A percentile compares a stretch with the other conserved stretches of the same genome.
Evolutionary conservation across 208 protist genomes (phyloP).

Genomic region (Trypanosoma platydactyli): DNA sequence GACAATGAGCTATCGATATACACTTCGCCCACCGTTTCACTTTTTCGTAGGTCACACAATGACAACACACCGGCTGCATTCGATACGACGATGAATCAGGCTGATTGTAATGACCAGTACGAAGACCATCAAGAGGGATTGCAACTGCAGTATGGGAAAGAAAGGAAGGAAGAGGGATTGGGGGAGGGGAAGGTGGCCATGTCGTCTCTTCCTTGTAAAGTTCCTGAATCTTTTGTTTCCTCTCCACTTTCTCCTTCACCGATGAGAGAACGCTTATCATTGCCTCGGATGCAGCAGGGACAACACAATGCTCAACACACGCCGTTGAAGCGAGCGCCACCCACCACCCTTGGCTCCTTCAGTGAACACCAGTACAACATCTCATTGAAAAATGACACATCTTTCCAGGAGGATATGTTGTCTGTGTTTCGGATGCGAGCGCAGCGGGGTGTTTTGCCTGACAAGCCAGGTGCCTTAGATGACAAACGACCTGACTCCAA

Average conservation of each 20-base stretch:
- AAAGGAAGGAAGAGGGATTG: not conserved
- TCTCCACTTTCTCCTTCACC: not conserved
- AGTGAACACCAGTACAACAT: slow-evolving; percentile 7
- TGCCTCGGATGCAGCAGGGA: not conserved
- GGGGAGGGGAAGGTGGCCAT: not conserved
- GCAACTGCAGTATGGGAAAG: not conserved
- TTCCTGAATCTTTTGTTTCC: too few relatives aligned
- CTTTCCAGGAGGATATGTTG: slow-evolving; percentile 5
- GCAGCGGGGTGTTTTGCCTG: not conserved
- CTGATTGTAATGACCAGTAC: too few relatives aligned
- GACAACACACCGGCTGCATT: not conserved
- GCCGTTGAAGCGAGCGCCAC: not conserved
- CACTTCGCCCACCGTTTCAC: slow-evolving; percentile 11
- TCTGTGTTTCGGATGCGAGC: not conserved
- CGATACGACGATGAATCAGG: not conserved
- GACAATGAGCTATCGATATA: slow-evolving; percentile 7
- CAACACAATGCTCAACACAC: not conserved
- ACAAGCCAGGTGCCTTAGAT: not conserved
- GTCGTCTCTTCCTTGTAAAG: not conserved
- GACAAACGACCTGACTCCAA: not conserved
- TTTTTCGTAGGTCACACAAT: not conserved
- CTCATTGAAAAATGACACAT: not conserved
- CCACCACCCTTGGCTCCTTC: not conserved
- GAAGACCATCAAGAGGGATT: not conserved
- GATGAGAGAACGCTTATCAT: not conserved